Evolutionary conservation across 345 rosid species (phyloP), one percentile per base, ranked within the genome.

Genomic region (Lepidium sativum): DNA sequence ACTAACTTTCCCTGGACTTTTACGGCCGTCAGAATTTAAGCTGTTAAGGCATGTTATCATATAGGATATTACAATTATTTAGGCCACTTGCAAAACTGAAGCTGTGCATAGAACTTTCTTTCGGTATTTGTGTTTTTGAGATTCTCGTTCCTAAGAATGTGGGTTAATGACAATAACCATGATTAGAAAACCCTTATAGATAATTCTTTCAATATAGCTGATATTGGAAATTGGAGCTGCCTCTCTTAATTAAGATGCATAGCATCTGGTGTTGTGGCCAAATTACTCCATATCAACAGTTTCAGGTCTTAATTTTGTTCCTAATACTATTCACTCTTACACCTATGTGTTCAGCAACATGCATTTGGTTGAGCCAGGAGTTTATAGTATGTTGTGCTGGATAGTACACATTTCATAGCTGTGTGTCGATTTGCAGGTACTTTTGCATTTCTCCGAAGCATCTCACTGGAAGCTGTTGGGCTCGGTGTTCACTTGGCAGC

Each of bases 401-500:
- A 4, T 33, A 56, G 59, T 55, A 20, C 6, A 38, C 60, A 49
- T 47, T 32, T 32, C 60, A 18, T 34, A 51, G 40, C 49, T 27
- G 29, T 11, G 53, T 38, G 49, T 14, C 1, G 33, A 47, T 60
- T 75, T 67, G n/a, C 82, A 94, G 99, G 99, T 65, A 83, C 95
- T 56, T 58, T 73, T 50, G 97, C 99, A 2, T 94, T 94, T 76
- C 95, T 90, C 58, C 85, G 84, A 79, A 94, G 97, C 70, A 74
- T 94, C 68, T 94, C 97, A 48, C 79, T 90, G 55, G 97, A 87
- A 84, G 99, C 95, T 25, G 85, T 89, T 77, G 95, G 91, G 44
- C 92, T 92, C 47, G 99, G 97, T 40, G 95, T 88, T 47, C 99
- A 94, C 83, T 79, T 94, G 75, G 91, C 99, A 65, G 97, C 95